phyloP scores from a whole-genome alignment of 805 yeast genomes.

The Lachancea waltii region DNA sequence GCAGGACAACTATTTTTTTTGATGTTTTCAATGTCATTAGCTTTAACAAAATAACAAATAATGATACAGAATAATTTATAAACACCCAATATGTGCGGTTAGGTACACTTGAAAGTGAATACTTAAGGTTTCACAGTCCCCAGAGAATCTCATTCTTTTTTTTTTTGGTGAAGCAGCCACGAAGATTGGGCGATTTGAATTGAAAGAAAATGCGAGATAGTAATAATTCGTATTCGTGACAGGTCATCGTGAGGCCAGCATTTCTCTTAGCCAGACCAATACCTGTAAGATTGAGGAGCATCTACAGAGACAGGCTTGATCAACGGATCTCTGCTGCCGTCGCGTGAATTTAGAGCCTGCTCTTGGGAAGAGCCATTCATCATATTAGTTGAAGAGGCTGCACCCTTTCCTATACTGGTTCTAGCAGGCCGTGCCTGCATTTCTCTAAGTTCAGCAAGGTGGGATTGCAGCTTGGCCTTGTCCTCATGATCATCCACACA shows the following conservation, averaged over 20 bases:
- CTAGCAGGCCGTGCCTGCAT: slow-evolving; percentile 30
- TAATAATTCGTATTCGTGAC: not conserved
- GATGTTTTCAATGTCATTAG: not conserved
- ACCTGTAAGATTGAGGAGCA: slow-evolving; percentile 56
- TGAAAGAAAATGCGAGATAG: not conserved
- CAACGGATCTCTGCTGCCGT: slow-evolving; percentile 28
- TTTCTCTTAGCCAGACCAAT: slow-evolving; percentile 49
- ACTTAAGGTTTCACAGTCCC: too few species aligned
- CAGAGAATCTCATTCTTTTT: too few species aligned
- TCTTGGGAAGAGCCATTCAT: slow-evolving; percentile 10
- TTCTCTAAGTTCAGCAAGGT: slow-evolving; percentile 23
- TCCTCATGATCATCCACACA: slow-evolving; percentile 18
- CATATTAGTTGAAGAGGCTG: slow-evolving; percentile 10
- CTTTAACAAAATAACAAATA: not conserved
- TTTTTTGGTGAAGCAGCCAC: too few species aligned
- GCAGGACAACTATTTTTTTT: not conserved
- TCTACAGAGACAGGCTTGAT: slow-evolving; percentile 53
- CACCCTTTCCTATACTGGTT: slow-evolving; percentile 20
- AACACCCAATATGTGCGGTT: not conserved
- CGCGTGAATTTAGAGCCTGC: slow-evolving; percentile 10
- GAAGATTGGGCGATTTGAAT: too few species aligned
- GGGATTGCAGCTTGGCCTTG: slow-evolving; percentile 14
- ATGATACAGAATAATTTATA: slow-evolving; percentile 1
- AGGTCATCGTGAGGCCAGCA: too few species aligned
- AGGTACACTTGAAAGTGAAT: too few species aligned